Base-by-base conservation (phyloP, 805 yeast genomes). In the Nakazawaea anatomiae region DNA sequence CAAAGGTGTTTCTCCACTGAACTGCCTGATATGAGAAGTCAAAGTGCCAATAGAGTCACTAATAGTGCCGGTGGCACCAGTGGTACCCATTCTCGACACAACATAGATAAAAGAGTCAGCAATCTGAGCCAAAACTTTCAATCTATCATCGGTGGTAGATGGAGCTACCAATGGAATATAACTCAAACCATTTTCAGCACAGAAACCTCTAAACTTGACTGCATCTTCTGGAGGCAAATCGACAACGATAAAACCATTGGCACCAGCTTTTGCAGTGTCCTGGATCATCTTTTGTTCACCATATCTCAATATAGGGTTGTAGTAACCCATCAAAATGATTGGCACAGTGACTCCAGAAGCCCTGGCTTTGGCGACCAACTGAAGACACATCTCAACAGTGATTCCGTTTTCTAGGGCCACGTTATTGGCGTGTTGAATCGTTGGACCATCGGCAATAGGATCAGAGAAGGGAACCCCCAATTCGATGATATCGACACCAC, bases 141-240 rank as follows among this genome's bases (percentile, higher is more conserved):
- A 77, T 61, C 99, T 81, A 48, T 85, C 94, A 63, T 92, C 92
- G 39, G 96, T 86, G 45, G 99, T 94, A 35, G 96, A 87, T 42
- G 99, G 99, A 1, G 99, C 97, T 45, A 94, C 96, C 54, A 94
- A 74, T 39, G 99, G 99, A 54, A 94, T 82, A 64, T 90, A 90
- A 48, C 92, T 83, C 56, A 94, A 68, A 7, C 89, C 95, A 52
- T 77, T 72, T 46, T 73, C 69, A 31, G 85, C 64, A 66, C 96
- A 89, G 46, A 74, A 73, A 51, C 80, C 74, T 74, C 99, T 82
- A 68, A 92, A 87, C 57, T 86, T 82, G 57, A 87, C 76, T 18
- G 99, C 98, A 69, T 91, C 98, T 75, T 94, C 97, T 31, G 99
- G 99, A 47, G 99, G 99, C 60, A 94, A 74, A 68, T 94, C 99